These are phyloP conservation scores for Fusarium humuli DNA, from an alignment of 2,329 filamentous ascomycete genomes.

Conservation along the genomic window DNA sequence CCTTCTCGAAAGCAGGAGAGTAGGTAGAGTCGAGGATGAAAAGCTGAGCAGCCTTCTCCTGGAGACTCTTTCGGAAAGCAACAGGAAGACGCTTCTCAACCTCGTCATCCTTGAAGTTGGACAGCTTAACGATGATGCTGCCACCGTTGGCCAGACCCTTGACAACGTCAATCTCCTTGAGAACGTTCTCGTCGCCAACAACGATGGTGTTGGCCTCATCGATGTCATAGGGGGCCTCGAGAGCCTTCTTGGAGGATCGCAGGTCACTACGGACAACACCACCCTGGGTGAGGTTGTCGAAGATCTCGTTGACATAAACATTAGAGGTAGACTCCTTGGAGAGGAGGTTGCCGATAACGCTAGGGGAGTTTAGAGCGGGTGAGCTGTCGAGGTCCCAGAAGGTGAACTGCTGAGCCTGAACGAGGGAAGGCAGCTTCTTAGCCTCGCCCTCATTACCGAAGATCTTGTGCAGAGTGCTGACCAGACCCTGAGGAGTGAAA, in stretches of 20 bases:
- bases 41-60: conserved; percentile 76
- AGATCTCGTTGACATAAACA: conserved; percentile 70
- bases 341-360: conserved; percentile 67
- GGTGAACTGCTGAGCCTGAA: conserved; percentile 82
- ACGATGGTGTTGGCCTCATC: conserved; percentile 82
- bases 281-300: conserved; percentile 76
- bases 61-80: conserved; percentile 76
- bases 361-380: conserved; percentile 71
- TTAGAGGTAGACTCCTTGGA: conserved; percentile 79
- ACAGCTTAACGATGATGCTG: conserved; percentile 79
- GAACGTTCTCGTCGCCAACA: conserved; percentile 81
- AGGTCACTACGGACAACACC: conserved; percentile 88
- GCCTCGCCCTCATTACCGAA: conserved; percentile 66
- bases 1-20: conserved; percentile 75
- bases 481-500: conserved; percentile 67
- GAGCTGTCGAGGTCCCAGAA: conserved; percentile 94
- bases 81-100: conserved; percentile 86
- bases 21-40: conserved; percentile 79
- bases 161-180: conserved; percentile 81
- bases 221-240: conserved; percentile 87
- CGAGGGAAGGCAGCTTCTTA: conserved; percentile 55
- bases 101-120: conserved; percentile 87
- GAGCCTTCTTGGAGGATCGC: conserved; percentile 81
- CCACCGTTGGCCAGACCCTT: conserved; percentile 76
- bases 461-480: conserved; percentile 62